Conservation (phyloP, 306 rosid genomes). For the Herpetospermum pedunculosum region DNA sequence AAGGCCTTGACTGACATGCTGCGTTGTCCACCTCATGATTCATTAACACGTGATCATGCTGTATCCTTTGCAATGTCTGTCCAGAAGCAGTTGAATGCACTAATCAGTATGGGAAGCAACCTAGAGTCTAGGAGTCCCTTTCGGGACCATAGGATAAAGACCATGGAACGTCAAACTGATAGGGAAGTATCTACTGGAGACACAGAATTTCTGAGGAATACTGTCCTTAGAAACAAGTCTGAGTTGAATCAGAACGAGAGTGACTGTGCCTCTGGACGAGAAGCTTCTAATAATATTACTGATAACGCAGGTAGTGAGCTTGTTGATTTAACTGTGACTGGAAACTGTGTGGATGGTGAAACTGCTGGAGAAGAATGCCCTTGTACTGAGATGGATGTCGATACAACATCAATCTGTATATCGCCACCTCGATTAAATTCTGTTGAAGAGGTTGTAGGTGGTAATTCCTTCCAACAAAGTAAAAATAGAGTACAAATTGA, state of each 20-base stretch:
- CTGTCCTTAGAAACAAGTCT: conserved; percentile 5
- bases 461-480: conserved; percentile 1
- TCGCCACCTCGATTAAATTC: conserved; percentile 39
- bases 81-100: conserved; percentile 43
- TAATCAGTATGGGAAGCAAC: conserved; percentile 28
- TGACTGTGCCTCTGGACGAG: conserved; percentile 16
- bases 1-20: conserved; percentile 46
- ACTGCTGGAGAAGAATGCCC: conserved; percentile 24
- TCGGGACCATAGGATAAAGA: conserved; percentile 12
- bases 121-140: conserved; percentile 16
- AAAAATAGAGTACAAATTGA: conserved; percentile 11
- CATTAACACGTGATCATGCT: conserved; percentile 71
- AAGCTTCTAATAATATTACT: conserved; percentile 10
- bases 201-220: conserved; percentile 6
- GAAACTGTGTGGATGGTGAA: conserved; percentile 18
- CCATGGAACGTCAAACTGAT: conserved; percentile 13
- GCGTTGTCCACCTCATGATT: conserved; percentile 71
- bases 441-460: conserved; percentile 37
- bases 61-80: conserved; percentile 63
- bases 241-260: conserved; percentile 13
- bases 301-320: conserved; percentile 5
- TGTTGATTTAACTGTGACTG: conserved; percentile 8
- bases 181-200: conserved; percentile 10
- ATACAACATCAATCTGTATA: conserved; percentile 37
- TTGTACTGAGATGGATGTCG: conserved; percentile 46